Evolutionary conservation across 345 rosid species (phyloP), one percentile per base, ranked within the genome.

Genomic region (Combretum micranthum): DNA sequence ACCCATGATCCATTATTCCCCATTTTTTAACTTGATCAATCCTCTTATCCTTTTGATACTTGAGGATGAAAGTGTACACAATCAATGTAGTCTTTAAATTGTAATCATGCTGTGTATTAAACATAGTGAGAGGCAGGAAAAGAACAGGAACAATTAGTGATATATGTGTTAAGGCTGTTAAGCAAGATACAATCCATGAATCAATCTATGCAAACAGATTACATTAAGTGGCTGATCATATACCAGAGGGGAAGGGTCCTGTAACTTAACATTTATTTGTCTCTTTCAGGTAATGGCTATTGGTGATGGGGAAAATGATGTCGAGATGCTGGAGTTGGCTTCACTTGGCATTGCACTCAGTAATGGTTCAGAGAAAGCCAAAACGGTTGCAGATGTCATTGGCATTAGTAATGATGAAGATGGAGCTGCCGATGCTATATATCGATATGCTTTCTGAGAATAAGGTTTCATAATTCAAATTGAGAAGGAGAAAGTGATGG

Each of bases 281-380:
- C 23, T 26, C 13, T 64, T 64, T 46, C 79, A 90, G 99, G 72
- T 90, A 62, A 83, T 93, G 96, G 97, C 96, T 11, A 82, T 94
- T 44, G 96, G 97, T 13, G 99, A 85, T 59, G 99, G 97, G 16
- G 99, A 94, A 70, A 90, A 89, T 25, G 97, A 93, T 55, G 58
- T 75, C 11, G 92, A 89, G 79, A 89, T 89, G 97, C 95, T 89
- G 37, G 80, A 89, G 74, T 51, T 93, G 63, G 99, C 96, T 18
- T 75, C 97, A 16, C 72, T 79, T 4, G 99, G 96, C 46, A 56
- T 89, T 43, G 97, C 86, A 65, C 77, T 89, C 18, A 77, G 97
- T 69, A 93, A 89, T 50, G 99, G 87, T 45, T 61, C 97, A 16
- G 89, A 85, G 61, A 93, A 86, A 73, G 74, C 98, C n/a, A 92